Conservation (phyloP, 2,329 filamentous ascomycete genomes). For the Botrytis tulipae region DNA sequence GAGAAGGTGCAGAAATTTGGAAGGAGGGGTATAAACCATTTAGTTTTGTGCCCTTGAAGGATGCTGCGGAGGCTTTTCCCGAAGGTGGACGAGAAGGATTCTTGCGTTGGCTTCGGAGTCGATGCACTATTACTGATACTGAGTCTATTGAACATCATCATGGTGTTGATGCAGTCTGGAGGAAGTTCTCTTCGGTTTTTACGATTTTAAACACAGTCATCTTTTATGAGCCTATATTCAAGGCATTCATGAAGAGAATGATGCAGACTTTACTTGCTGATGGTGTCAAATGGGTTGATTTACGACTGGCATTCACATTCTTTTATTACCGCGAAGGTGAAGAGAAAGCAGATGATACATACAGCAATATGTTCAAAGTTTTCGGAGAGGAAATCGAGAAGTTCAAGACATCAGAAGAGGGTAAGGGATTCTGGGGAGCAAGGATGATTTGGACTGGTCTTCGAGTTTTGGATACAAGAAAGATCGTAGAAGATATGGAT, state of each 20-base stretch:
- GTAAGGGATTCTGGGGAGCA: conserved; percentile 78
- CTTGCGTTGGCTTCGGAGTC: conserved; percentile 70
- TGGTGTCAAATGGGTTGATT: conserved; percentile 80
- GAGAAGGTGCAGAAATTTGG: conserved; percentile 58
- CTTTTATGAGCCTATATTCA: conserved; percentile 88
- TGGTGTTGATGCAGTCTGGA: conserved; percentile 81
- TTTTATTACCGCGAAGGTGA: conserved; percentile 64
- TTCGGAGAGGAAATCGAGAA: conserved; percentile 74
- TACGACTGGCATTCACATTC: conserved; percentile 72
- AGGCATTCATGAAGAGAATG: conserved; percentile 69
- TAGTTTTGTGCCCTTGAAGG: conserved; percentile 42
- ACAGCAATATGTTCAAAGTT: conserved; percentile 66
- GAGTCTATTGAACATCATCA: conserved; percentile 80
- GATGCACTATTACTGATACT: conserved; percentile 67
- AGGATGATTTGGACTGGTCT: conserved; percentile 82
- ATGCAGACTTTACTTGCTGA: conserved; percentile 73
- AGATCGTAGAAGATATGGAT: conserved; percentile 79
- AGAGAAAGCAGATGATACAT: conserved; percentile 66
- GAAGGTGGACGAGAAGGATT: conserved; percentile 70
- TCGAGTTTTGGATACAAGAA: conserved; percentile 60
- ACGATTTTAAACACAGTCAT: conserved; percentile 70
- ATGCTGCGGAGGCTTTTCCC: conserved; percentile 73
- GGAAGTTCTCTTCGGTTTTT: conserved; percentile 76
- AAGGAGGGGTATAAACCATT: conserved; percentile 55
- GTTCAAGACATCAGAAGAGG: conserved; percentile 71